Percentiles rank a stretch among this genome's conserved stretches.
These are phyloP conservation scores for Darksidea phi DNA, from an alignment of 495 filamentous ascomycete genomes.

Conservation along the genomic window DNA sequence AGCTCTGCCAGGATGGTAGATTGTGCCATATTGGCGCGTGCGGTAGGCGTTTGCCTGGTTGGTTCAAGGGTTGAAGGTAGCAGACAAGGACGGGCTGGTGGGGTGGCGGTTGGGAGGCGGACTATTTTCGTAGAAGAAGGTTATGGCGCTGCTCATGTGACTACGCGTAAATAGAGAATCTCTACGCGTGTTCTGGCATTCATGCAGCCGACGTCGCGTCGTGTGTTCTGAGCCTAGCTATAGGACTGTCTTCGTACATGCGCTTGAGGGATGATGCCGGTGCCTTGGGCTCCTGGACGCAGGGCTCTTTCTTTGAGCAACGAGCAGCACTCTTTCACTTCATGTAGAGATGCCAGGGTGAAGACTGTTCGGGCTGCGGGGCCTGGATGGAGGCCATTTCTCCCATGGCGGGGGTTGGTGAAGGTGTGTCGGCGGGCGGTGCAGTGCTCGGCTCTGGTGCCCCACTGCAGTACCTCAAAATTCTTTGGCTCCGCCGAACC, in stretches of 20 bases:
- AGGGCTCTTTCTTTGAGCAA: no score
- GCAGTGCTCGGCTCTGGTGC: slow-evolving; percentile 14
- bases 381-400: no score
- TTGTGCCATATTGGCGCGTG: slow-evolving; percentile 12
- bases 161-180: slow-evolving; percentile 7
- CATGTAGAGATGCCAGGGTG: no score
- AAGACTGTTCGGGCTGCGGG: no score
- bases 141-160: slow-evolving; percentile 23
- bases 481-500: slow-evolving; percentile 56
- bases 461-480: slow-evolving; percentile 33
- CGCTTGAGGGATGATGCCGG: no score
- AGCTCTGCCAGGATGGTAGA: slow-evolving; percentile 33
- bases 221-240: no score
- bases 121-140: slow-evolving; percentile 10
- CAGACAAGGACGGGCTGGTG: not conserved
- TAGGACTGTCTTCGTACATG: no score
- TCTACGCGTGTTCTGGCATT: not conserved
- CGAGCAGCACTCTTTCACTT: no score
- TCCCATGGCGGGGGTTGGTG: no score
- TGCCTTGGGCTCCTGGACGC: no score
- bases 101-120: slow-evolving; percentile 16
- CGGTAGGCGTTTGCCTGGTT: not conserved
- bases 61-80: slow-evolving; percentile 3
- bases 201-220: no score
- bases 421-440: not conserved